Evolutionary conservation across 805 yeast genomes (phyloP), one percentile per base, ranked within the genome.

Genomic region (Kockiozyma suomiensis): DNA sequence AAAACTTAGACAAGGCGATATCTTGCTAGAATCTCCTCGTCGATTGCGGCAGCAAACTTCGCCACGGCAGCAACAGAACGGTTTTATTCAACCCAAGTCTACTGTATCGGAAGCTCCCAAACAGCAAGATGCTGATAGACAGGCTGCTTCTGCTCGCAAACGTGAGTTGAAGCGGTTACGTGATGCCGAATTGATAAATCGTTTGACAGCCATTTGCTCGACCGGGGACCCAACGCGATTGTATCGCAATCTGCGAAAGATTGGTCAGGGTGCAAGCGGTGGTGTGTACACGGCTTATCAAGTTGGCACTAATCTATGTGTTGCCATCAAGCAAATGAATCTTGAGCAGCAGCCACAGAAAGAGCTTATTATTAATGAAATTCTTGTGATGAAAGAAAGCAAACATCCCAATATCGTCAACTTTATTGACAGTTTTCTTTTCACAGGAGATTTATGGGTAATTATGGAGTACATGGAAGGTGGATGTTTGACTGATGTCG

Each of bases 391-490:
- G 98, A 90, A 87, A 71, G 97, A 91, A 26, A 83, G 91, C 54
- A 85, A 83, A 68, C 99, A 94, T 73, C 84, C 84, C 51, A 94
- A 94, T 72, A 94, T 94, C 74, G 99, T 94, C 59, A 94, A 94
- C 73, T 94, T 90, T 72, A 84, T 93, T 62, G 96, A 93, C 70
- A 85, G 97, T 0, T 94, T 85, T 72, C 76, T 88, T 58, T 85
- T 83, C 60, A 89, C 88, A 47, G 74, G 76, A 33, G 78, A 76
- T 54, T 78, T 94, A 56, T 94, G 99, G 99, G 98, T 94, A 8
- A 85, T 94, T 21, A 94, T 94, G 99, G 99, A 94, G 75, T 94
- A 90, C 72, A 94, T 94, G 99, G 97, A 94, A 73, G 99, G 99
- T 63, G 99, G 99, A 1, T 87, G 96, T 0, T 79, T 94, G 67